These are phyloP conservation scores for Stenocarpella maydis DNA, from an alignment of 2,329 filamentous ascomycete genomes.

Conservation along the genomic window DNA sequence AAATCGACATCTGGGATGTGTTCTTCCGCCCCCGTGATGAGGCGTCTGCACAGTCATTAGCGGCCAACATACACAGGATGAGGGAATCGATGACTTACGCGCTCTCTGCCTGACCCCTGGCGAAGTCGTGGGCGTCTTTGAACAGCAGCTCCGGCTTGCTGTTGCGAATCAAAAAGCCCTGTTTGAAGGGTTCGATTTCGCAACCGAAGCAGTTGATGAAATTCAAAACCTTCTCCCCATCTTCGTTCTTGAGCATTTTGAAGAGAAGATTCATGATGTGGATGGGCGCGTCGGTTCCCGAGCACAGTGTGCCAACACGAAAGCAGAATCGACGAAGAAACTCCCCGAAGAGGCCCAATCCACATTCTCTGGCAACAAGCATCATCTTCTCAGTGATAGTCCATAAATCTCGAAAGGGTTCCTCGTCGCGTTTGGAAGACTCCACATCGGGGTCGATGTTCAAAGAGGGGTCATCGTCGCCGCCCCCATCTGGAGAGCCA, in stretches of 20 bases:
- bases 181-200: conserved; percentile 71
- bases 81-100: conserved; percentile 52
- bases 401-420: conserved; percentile 17
- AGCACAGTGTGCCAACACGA: conserved; percentile 76
- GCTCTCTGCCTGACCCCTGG: conserved; percentile 44
- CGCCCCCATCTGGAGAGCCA: background rate
- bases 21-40: conserved; percentile 28
- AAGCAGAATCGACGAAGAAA: conserved; percentile 9
- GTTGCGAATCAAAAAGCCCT: conserved; percentile 70
- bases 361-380: background rate
- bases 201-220: conserved; percentile 63
- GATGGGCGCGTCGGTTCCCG: conserved; percentile 79
- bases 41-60: background rate
- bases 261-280: conserved; percentile 53
- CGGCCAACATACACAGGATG: background rate
- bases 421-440: background rate
- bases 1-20: conserved; percentile 67
- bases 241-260: conserved; percentile 27
- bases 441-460: background rate
- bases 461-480: background rate
- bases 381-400: conserved; percentile 17
- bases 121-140: conserved; percentile 66
- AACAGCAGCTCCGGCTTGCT: conserved; percentile 62
- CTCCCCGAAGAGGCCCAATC: conserved; percentile 10
- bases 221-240: conserved; percentile 19